Conservation (phyloP, 768 basidiomycete species). For the Leccinum uliginosum region DNA sequence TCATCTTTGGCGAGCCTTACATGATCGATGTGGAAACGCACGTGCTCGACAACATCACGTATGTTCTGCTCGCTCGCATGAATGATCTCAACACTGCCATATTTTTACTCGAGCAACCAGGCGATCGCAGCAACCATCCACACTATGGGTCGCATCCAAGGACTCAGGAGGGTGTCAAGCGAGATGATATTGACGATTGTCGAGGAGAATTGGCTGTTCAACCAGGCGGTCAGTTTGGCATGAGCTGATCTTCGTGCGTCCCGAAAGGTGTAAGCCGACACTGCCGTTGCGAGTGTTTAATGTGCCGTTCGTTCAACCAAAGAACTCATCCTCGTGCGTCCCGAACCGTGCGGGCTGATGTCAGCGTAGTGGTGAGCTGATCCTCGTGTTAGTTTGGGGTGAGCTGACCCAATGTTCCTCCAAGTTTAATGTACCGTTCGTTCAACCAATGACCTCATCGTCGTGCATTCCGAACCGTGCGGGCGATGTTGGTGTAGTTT, state of each 20-base stretch:
- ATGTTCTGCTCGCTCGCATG: constrained; percentile 91
- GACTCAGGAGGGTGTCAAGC: constrained; percentile 73
- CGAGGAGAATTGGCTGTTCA: constrained; percentile 87
- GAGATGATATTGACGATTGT: constrained; percentile 90
- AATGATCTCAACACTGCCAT: constrained; percentile 95
- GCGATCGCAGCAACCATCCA: constrained; percentile 91
- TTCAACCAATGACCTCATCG: no score
- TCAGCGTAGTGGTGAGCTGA: no score
- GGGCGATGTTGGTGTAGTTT: no score
- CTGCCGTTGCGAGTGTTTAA: no score
- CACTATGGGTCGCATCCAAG: constrained; percentile 82
- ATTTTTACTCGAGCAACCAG: constrained; percentile 98
- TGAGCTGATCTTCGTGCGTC: constrained; percentile 30
- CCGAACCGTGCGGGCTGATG: no score
- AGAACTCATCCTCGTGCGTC: no score
- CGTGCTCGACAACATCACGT: constrained; percentile 91
- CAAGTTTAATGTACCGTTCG: no score
- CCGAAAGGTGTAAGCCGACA: no score
- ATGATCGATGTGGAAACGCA: constrained; percentile 95
- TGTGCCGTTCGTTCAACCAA: no score
- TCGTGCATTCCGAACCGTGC: no score
- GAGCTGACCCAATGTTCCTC: no score
- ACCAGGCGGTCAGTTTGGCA: constrained; percentile 90
- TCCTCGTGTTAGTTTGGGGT: no score
- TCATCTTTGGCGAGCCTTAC: constrained; percentile 94